Conservation (phyloP, 352 stramenopile genomes). For the Phytopythium boreale region DNA sequence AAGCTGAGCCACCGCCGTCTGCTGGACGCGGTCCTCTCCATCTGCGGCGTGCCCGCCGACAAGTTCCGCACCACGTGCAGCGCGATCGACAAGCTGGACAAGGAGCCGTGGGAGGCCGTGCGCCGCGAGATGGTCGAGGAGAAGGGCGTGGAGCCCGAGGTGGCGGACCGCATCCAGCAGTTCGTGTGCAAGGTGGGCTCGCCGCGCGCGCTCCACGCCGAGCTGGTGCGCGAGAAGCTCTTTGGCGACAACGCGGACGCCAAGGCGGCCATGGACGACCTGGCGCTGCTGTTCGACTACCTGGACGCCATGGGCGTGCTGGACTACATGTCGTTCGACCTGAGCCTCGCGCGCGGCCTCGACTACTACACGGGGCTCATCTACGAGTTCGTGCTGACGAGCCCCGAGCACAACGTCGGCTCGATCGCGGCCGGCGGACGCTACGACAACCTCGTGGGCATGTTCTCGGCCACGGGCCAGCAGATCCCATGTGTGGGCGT, state of each 20-base stretch:
- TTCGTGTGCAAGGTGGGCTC: constrained; percentile 92
- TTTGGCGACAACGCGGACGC: constrained; percentile 91
- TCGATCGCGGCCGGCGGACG: constrained; percentile 96
- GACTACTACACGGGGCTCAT: constrained; percentile 99
- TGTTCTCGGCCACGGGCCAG: constrained; percentile 94
- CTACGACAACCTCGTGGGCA: constrained; percentile 98
- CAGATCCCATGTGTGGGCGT: constrained; percentile 98
- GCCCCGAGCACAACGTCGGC: constrained; percentile 89
- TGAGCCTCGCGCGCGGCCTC: constrained; percentile 95
- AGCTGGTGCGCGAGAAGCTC: constrained; percentile 67
- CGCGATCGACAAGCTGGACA: constrained; percentile 99
- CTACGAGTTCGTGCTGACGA: constrained; percentile 97
- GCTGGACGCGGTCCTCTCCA: constrained; percentile 96
- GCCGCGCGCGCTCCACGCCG: constrained; percentile 83
- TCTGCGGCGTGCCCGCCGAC: constrained; percentile 94
- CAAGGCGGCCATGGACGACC: constrained; percentile 87
- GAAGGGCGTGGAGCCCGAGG: constrained; percentile 90
- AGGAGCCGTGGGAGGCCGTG: constrained; percentile 92
- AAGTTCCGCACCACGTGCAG: constrained; percentile 98
- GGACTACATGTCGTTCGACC: constrained; percentile 94
- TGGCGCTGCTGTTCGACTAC: constrained; percentile 96
- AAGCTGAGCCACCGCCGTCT: constrained; percentile 98
- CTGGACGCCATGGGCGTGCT: constrained; percentile 96
- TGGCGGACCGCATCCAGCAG: constrained; percentile 93
- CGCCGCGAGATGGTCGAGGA: constrained; percentile 96